Conservation (phyloP, 2,329 filamentous ascomycete genomes). For the Rutstroemia sp. region DNA sequence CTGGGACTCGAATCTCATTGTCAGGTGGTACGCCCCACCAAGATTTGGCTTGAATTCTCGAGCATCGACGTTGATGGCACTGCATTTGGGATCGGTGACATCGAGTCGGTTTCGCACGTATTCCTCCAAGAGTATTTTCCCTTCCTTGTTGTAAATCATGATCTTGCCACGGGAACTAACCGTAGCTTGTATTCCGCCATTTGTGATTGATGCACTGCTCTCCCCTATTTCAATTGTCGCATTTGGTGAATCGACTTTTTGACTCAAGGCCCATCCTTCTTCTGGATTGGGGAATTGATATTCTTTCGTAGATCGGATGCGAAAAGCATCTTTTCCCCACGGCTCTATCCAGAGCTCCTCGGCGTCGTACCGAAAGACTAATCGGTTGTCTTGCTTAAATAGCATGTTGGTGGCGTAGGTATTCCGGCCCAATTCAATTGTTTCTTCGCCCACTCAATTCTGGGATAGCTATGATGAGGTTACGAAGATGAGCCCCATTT, state of each 20-base stretch:
- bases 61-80: conserved; percentile 41
- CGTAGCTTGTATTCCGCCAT: conserved; percentile 40
- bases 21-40: conserved; percentile 45
- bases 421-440: too few relatives aligned
- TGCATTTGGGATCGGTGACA: conserved; percentile 41
- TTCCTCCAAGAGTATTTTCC: conserved; percentile 41
- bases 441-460: too few relatives aligned
- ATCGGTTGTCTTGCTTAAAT: conserved; percentile 18
- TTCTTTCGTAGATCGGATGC: conserved; percentile 39
- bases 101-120: conserved; percentile 42
- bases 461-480: too few relatives aligned
- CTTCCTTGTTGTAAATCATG: conserved; percentile 36
- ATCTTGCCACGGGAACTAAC: conserved; percentile 41
- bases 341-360: conserved; percentile 41
- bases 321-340: conserved; percentile 41
- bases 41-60: conserved; percentile 42
- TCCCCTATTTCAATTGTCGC: conserved; percentile 5
- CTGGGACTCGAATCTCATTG: conserved; percentile 49
- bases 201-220: conserved; percentile 32
- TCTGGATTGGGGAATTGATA: conserved; percentile 29
- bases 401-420: conserved; percentile 17
- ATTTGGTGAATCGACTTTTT: neutral
- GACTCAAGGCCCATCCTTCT: conserved; percentile 35
- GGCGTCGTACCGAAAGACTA: conserved; percentile 33
- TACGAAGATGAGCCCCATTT: too few relatives aligned